Evolutionary conservation across 192 early-diverging fungal genomes (phyloP), one percentile per base, ranked within the genome.

Genomic region (Ambispora gerdemannii): DNA sequence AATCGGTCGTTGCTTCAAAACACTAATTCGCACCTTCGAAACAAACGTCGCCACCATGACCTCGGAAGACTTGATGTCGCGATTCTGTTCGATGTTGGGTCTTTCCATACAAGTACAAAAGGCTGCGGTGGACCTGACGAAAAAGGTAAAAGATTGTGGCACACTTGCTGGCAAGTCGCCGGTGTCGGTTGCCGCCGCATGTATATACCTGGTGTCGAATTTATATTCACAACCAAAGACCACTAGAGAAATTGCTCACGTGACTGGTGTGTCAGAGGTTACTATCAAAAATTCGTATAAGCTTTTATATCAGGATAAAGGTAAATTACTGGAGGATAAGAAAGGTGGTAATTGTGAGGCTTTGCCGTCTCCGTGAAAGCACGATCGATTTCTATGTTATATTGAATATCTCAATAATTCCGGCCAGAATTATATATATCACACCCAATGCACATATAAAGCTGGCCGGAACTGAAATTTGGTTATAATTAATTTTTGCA

Each of bases 211-310:
- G 83, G 90, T 86, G 3, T 88, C 87, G 34, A 86, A 87, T 52
- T 70, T 99, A 30, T 89, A 87, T 36, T 77, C 80, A 17, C 80
- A 88, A 58, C 84, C 85, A 3, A 84, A 91, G 32, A 76, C 83
- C 2, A 90, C 93, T 4, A 81, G 79, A 30, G 90, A 93, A 15
- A 91, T 98, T 66, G 90, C 93, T 28, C 74, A 88, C 28, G 88
- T 94, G 0, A 90, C 92, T 17, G 93, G 94, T 61, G 94, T 95
- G 53, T 95, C 95, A 20, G 96, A 98, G 74, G 88, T 91, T 13
- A 98, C 96, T 0, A 89, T 98, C 65, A 93, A 93, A 75, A 93
- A 87, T 78, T 87, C 92, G 3, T 93, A 93, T 72, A 88, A 86
- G 64, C 76, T 84, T 32, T 72, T 93, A 20, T 91, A 84, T 76